These are phyloP conservation scores for Cladosporium velox DNA, from an alignment of 2,329 filamentous ascomycete species.

Conservation along the genomic window DNA sequence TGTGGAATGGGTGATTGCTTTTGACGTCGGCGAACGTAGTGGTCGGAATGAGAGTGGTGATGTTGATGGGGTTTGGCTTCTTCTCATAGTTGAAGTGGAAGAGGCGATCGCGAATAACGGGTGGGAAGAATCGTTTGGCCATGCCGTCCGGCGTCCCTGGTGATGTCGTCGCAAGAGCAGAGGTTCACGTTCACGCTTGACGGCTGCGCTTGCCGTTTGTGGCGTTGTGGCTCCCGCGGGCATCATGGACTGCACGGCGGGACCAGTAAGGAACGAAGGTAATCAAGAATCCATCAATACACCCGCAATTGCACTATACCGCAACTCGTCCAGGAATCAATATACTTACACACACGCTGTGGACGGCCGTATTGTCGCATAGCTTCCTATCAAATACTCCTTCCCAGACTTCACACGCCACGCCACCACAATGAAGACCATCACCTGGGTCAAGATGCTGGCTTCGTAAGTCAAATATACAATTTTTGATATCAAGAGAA, in stretches of 20 bases:
- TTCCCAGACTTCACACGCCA: background rate
- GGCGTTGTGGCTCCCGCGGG: conserved; percentile 14
- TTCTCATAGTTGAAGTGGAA: conserved; percentile 28
- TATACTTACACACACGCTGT: background rate
- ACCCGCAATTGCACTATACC: background rate
- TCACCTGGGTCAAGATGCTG: conserved; percentile 67
- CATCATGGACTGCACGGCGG: conserved; percentile 13
- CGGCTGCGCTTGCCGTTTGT: conserved; percentile 14
- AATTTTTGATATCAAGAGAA: background rate
- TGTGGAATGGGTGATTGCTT: conserved; percentile 34
- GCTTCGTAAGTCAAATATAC: conserved; percentile 55
- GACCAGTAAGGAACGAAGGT: conserved; percentile 1
- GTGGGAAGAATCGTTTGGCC: background rate
- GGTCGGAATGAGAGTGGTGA: conserved; percentile 31
- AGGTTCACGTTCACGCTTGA: background rate
- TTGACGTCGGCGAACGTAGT: conserved; percentile 28
- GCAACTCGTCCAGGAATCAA: background rate
- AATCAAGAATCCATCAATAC: conserved; percentile 8
- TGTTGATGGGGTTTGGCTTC: conserved; percentile 31
- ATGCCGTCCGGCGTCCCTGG: background rate
- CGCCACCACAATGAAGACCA: conserved; percentile 46
- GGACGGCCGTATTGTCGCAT: background rate
- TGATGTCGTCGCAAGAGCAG: background rate
- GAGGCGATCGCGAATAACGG: conserved; percentile 19
- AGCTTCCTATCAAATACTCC: background rate